phyloP scores from a whole-genome alignment of 352 stramenopile species.

The Phytopythium kandeliae region DNA sequence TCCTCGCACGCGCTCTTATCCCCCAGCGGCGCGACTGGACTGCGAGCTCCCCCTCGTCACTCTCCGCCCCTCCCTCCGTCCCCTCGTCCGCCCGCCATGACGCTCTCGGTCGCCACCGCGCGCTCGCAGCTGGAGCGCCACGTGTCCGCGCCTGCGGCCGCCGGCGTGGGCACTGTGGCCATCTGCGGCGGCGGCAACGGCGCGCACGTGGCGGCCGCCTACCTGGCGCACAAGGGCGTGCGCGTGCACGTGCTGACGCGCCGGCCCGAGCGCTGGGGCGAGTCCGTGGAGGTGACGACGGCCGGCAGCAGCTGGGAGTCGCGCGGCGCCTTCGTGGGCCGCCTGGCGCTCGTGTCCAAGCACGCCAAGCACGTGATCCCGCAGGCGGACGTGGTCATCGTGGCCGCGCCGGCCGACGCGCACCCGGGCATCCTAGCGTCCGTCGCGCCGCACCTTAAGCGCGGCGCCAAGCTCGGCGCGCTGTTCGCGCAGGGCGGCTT shows the following conservation, averaged over 20 bases:
- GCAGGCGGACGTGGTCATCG: conserved; percentile 86
- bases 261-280: conserved; percentile 74
- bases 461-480: conserved; percentile 77
- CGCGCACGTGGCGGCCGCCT: conserved; percentile 86
- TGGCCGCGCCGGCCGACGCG: conserved; percentile 86
- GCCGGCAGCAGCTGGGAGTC: conserved; percentile 83
- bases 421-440: conserved; percentile 78
- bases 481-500: conserved; percentile 92
- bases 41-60: too few relatives aligned
- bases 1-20: too few relatives aligned
- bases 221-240: conserved; percentile 84
- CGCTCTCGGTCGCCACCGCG: conserved; percentile 71
- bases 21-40: too few relatives aligned
- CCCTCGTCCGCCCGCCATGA: conserved; percentile 33
- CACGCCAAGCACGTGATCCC: conserved; percentile 81
- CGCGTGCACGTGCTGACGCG: conserved; percentile 77
- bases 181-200: conserved; percentile 92
- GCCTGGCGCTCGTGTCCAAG: conserved; percentile 71
- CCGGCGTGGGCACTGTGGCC: conserved; percentile 60
- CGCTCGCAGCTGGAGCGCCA: conserved; percentile 55
- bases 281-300: conserved; percentile 76
- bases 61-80: neutral
- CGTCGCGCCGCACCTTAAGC: conserved; percentile 82
- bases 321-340: conserved; percentile 67
- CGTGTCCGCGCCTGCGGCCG: conserved; percentile 18